phyloP scores from a whole-genome alignment of 2,329 filamentous ascomycete species.

The Penicillium sp. region DNA sequence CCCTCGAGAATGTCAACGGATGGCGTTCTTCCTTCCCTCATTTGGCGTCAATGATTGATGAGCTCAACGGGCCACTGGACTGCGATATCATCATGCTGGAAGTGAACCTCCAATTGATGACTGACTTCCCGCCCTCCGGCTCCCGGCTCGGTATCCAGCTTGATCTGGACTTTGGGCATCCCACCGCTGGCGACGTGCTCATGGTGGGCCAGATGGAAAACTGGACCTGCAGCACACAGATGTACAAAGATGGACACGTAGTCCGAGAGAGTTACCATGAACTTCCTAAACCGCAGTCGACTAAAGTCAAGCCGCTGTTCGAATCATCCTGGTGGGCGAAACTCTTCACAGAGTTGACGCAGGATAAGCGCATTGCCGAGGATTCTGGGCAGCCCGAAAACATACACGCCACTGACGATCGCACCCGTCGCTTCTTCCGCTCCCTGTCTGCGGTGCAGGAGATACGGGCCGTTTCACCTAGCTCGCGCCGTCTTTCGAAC shows the following conservation, averaged over 20 bases:
- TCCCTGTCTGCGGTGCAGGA: constrained; percentile 51
- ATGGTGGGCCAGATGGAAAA: constrained; percentile 41
- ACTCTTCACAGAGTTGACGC: constrained; percentile 45
- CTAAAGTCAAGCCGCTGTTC: constrained; percentile 47
- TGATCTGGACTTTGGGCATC: constrained; percentile 44
- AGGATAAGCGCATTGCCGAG: constrained; percentile 43
- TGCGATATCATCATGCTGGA: constrained; percentile 50
- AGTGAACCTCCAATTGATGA: constrained; percentile 46
- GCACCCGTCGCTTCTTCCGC: constrained; percentile 41
- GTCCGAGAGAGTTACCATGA: constrained; percentile 37
- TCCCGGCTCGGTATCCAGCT: constrained; percentile 47
- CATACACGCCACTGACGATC: constrained; percentile 37
- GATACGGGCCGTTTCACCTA: constrained; percentile 39
- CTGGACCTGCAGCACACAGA: constrained; percentile 47
- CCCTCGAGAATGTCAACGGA: constrained; percentile 42
- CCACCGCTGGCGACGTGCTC: constrained; percentile 34
- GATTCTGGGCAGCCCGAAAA: constrained; percentile 35
- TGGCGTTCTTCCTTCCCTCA: constrained; percentile 48
- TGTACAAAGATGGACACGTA: constrained; percentile 43
- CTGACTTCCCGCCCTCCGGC: constrained; percentile 44
- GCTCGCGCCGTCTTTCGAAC: constrained; percentile 30
- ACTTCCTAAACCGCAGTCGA: constrained; percentile 37
- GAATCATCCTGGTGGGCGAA: constrained; percentile 51
- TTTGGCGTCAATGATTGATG: constrained; percentile 39
- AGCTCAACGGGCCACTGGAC: constrained; percentile 35